Evolutionary conservation across 768 basidiomycete species (phyloP), one percentile per base, ranked within the genome.

Genomic region (Hericium alpestre): DNA sequence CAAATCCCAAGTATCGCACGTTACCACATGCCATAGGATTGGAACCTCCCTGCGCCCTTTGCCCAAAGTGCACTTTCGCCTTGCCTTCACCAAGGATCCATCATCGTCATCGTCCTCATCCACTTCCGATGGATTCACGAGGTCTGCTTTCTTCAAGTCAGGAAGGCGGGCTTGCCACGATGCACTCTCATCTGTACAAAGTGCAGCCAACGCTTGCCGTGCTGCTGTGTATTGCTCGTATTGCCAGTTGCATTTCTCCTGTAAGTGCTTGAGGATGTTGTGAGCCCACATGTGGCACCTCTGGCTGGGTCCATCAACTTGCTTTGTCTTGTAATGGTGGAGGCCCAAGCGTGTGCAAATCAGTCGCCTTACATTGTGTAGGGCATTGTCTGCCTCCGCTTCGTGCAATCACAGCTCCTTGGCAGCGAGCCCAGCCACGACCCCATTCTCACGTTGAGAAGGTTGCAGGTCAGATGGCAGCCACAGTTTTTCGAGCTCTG

Each of bases 341-440:
- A 60, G 32, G 15, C 43, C 49, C 10, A 38, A 13, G 32, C 23
- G 43, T 13, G 51, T 23, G 10, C 59, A 27, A 15, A 51, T 22
- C 9, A 40, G 38, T 12, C 59, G 59, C 15, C 59, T 38, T 37
- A 60, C 9, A 2, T 60, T 27, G 16, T 38, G 38, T 10, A 60
- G 56, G 13, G 46, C 52, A 22, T 60, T 57, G 11, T 58, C 39
- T n/a, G 53, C 51, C 27, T 60, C 58, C 13, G 57, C 59, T 7
- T 41, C 8, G 18, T 53, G 59, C 23, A 60, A 23, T 15, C 51
- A n/a, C 15, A 22, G 12, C 38, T 57, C 56, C 47, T 57, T 60
- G 4, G 41, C 46, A 16, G 27, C 20, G 18, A 60, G 15, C 6
- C 38, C 47, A 22, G 27, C 1, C 5, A 20, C 20, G 22, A 54